phyloP scores from a whole-genome alignment of 148 eudicot genomes.

The Diospyros kaki region DNA sequence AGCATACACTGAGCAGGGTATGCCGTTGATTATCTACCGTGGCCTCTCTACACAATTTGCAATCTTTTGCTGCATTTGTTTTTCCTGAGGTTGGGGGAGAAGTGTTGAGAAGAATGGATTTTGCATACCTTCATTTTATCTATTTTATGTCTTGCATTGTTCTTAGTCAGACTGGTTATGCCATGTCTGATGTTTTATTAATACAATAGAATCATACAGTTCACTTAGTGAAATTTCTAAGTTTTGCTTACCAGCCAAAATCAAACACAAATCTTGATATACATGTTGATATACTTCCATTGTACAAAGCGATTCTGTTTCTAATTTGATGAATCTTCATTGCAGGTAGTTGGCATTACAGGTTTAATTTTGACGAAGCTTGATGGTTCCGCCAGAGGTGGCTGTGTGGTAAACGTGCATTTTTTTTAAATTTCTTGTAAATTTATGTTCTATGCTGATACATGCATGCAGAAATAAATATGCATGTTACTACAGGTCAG shows the following conservation, averaged over 20 bases:
- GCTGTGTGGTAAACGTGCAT: slow-evolving; percentile 73
- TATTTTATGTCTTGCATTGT: not conserved
- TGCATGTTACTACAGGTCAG: slow-evolving; percentile 53
- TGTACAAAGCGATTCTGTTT: slow-evolving; percentile 7
- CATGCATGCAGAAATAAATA: too few species aligned
- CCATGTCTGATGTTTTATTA: not conserved
- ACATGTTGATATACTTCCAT: not conserved
- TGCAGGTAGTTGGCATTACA: slow-evolving; percentile 90
- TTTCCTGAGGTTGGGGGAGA: too few species aligned
- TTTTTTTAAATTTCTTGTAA: slow-evolving; percentile 2
- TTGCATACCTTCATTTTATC: not conserved
- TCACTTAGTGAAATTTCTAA: not conserved
- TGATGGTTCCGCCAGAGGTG: slow-evolving; percentile 98
- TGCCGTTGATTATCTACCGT: too few species aligned
- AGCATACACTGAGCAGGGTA: too few species aligned
- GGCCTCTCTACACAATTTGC: too few species aligned
- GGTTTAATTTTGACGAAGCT: slow-evolving; percentile 95
- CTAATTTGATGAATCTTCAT: slow-evolving; percentile 11
- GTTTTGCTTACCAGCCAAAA: not conserved
- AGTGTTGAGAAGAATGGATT: not conserved
- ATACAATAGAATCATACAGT: not conserved
- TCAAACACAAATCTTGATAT: not conserved
- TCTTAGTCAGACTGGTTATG: not conserved
- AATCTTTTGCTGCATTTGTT: too few species aligned
- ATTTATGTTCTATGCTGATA: not conserved